phyloP scores from a whole-genome alignment of 139 green algal species.

The Chlorella vulgaris region DNA sequence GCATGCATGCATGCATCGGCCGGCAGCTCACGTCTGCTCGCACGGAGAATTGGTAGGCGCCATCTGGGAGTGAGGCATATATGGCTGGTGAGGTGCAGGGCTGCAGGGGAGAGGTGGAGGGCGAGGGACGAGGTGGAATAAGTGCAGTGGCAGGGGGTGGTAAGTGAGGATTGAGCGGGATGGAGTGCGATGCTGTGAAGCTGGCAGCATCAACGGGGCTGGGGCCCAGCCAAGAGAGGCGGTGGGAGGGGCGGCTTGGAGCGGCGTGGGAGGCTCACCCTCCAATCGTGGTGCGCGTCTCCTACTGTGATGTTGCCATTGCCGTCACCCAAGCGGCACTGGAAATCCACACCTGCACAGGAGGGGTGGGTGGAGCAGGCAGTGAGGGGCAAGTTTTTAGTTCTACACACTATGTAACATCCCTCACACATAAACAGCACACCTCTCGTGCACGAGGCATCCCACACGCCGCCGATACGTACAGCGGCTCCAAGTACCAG shows the following conservation, averaged over 20 bases:
- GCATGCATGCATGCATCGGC: too few relatives aligned
- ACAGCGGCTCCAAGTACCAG: too few relatives aligned
- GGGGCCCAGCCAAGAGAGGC: too few relatives aligned
- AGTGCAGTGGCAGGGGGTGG: not conserved
- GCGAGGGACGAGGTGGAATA: not conserved
- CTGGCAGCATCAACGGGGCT: too few relatives aligned
- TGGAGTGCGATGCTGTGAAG: too few relatives aligned
- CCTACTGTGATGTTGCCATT: conserved; percentile 18
- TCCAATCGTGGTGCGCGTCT: conserved; percentile 5
- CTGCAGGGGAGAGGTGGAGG: not conserved
- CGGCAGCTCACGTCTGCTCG: conserved; percentile 38
- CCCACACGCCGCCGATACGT: too few relatives aligned
- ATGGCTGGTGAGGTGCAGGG: conserved; percentile 46
- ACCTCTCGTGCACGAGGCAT: too few relatives aligned
- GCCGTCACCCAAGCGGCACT: conserved; percentile 23
- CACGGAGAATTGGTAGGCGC: conserved; percentile 61
- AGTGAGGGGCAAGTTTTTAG: too few relatives aligned
- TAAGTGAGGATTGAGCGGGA: conserved; percentile 9
- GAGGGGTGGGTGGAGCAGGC: not conserved
- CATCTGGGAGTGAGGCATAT: conserved; percentile 49
- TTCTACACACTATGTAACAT: too few relatives aligned
- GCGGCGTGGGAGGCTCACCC: not conserved
- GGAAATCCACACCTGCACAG: conserved; percentile 1
- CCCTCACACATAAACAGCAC: not conserved
- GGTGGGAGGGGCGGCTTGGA: not conserved